phyloP scores from a whole-genome alignment of 2,329 filamentous ascomycete species.

The Botrytis aclada region DNA sequence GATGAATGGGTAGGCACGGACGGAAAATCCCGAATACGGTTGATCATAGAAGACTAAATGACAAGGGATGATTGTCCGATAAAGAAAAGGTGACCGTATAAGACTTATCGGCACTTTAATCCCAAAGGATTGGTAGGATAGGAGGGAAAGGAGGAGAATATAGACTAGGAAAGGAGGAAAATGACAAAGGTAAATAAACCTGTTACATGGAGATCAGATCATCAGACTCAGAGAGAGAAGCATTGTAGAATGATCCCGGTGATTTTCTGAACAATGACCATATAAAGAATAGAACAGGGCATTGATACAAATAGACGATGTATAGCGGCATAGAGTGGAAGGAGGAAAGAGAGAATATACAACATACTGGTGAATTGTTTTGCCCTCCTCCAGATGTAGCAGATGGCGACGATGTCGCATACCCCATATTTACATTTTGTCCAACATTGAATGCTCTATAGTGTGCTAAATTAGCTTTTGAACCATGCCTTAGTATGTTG shows the following conservation, averaged over 20 bases:
- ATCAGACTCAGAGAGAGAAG: conserved; percentile 15
- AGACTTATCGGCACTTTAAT: not conserved
- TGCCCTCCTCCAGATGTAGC: conserved; percentile 56
- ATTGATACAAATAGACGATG: not conserved
- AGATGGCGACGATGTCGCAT: conserved; percentile 61
- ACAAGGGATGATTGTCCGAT: not conserved
- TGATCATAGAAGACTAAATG: conserved; percentile 2
- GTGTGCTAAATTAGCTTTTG: conserved; percentile 28
- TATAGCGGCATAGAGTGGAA: not conserved
- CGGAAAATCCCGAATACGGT: conserved; percentile 9
- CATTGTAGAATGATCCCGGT: conserved; percentile 3
- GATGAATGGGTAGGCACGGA: not conserved
- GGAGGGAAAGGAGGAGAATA: not conserved
- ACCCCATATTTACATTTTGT: conserved; percentile 44
- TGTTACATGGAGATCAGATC: not conserved
- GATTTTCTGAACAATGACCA: not conserved
- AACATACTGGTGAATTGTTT: conserved; percentile 56
- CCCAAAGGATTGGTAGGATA: conserved; percentile 2
- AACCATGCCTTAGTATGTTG: conserved; percentile 10
- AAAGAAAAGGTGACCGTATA: conserved; percentile 9
- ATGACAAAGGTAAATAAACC: not conserved
- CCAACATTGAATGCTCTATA: conserved; percentile 35
- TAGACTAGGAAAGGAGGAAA: not conserved
- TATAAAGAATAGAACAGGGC: conserved; percentile 13
- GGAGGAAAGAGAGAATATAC: conserved; percentile 10